Conservation (phyloP, 1,284 basidiomycete species). For the Sanghuangporus weigelae region DNA sequence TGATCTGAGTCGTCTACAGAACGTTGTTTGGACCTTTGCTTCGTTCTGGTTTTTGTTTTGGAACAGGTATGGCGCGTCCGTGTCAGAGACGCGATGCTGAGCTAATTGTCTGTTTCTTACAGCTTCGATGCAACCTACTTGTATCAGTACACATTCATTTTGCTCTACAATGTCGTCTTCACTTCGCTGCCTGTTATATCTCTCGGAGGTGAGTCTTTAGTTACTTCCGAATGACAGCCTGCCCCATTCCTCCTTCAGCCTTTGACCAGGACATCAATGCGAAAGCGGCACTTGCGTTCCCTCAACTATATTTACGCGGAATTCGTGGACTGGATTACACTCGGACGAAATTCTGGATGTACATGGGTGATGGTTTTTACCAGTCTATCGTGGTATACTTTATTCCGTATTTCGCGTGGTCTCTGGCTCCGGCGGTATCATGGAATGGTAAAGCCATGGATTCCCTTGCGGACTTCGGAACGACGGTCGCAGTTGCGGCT, state of each 20-base stretch:
- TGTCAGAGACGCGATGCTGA: background rate
- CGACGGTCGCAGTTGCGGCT: slow-evolving; percentile 82
- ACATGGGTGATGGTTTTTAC: slow-evolving; percentile 92
- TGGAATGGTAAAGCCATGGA: slow-evolving; percentile 75
- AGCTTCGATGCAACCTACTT: slow-evolving; percentile 94
- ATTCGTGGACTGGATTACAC: slow-evolving; percentile 94
- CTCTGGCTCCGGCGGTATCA: slow-evolving; percentile 53
- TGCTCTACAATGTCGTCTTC: slow-evolving; percentile 90
- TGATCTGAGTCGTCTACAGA: slow-evolving; percentile 37
- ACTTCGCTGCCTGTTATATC: slow-evolving; percentile 91
- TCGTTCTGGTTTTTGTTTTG: slow-evolving; percentile 95
- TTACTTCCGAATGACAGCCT: slow-evolving; percentile 13
- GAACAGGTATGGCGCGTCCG: slow-evolving; percentile 55
- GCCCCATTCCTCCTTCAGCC: slow-evolving; percentile 37
- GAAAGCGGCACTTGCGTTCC: slow-evolving; percentile 85
- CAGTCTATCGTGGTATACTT: slow-evolving; percentile 91
- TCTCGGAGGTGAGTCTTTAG: slow-evolving; percentile 64
- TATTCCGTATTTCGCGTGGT: slow-evolving; percentile 81
- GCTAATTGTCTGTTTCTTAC: slow-evolving; percentile 10
- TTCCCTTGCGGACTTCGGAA: slow-evolving; percentile 86
- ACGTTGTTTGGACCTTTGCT: slow-evolving; percentile 86
- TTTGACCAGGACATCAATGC: slow-evolving; percentile 97
- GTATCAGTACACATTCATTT: slow-evolving; percentile 92
- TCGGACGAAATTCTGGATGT: slow-evolving; percentile 86
- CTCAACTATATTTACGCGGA: slow-evolving; percentile 90